Base-by-base conservation (phyloP, 768 basidiomycete species). In the Lyophyllum decastes region DNA sequence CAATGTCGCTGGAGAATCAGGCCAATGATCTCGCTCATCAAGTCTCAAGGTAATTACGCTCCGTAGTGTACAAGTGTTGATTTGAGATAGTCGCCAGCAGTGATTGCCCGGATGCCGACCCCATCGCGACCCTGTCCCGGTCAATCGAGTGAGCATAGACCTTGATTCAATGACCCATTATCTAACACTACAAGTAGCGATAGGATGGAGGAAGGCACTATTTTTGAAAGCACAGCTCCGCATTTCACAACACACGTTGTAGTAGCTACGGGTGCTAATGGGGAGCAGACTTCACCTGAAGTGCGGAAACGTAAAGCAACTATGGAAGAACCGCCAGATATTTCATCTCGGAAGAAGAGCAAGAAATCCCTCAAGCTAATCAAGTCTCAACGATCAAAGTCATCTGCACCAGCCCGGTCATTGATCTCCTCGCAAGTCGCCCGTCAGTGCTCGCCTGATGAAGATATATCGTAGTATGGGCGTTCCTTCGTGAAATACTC, bases 281-380 rank as follows among this genome's bases (percentile, higher is more conserved):
- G 9, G 27, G 16, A 19, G 14, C 47, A 52, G 12, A 1, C 6
- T 24, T 4, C 24, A 43, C 40, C 51, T 46, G 53, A 58, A 48
- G n/a, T 30, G 14, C 40, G 22, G 14, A 62, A 60, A 55, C 61
- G 61, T 45, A 62, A 58, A 54, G 25, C 41, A 10, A 19, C 21
- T 35, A 14, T 21, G 10, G 5, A 27, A 43, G 49, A 49, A 45
- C n/a, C 12, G n/a, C 47, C 51, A 22, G 49, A 55, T 22, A 17
- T 2, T 5, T 46, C 22, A 19, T 47, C 51, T 24, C 58, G 30
- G 19, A 57, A 62, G 47, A 57, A 44, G 46, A 49, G 34, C 24
- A 56, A 35, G 22, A 43, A 9, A 35, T 41, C 40, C 26, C 34
- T n/a, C 38, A 41, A 52, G 2, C 30, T n/a, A 12, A 8, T 4